Conservation (phyloP, 768 basidiomycete species). For the Phlebiopsis gigantea region DNA sequence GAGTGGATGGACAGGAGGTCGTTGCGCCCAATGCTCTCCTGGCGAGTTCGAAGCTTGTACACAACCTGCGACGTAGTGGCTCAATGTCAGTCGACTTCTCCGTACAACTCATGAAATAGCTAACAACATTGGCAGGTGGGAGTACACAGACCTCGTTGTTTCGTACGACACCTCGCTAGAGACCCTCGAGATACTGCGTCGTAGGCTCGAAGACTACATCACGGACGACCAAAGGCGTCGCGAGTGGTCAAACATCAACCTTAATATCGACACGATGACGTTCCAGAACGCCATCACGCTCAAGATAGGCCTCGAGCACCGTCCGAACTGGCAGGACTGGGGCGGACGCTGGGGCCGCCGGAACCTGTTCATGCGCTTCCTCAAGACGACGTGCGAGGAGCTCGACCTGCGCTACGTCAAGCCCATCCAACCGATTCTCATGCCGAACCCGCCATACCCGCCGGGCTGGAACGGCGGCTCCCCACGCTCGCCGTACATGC, state of each 20-base stretch:
- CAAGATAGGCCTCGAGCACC: constrained; percentile 69
- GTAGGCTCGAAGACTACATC: constrained; percentile 56
- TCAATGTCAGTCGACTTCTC: constrained; percentile 52
- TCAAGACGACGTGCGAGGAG: constrained; percentile 68
- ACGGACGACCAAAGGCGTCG: constrained; percentile 45
- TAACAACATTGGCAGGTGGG: constrained; percentile 40
- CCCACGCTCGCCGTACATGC: constrained; percentile 12
- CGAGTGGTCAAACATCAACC: constrained; percentile 61
- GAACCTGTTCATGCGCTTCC: constrained; percentile 68
- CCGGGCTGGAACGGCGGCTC: constrained; percentile 3
- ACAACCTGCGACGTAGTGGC: constrained; percentile 69
- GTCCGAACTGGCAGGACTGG: constrained; percentile 86
- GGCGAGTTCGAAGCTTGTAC: constrained; percentile 66
- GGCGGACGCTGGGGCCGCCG: constrained; percentile 74
- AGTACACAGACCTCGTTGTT: constrained; percentile 60
- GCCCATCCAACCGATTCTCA: constrained; percentile 67
- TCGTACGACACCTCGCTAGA: constrained; percentile 70
- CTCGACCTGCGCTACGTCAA: constrained; percentile 66
- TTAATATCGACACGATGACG: constrained; percentile 79
- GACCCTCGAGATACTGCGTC: constrained; percentile 58
- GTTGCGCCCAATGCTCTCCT: constrained; percentile 74
- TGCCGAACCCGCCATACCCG: constrained; percentile 30
- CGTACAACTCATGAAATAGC: neutral
- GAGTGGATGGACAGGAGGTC: constrained; percentile 79
- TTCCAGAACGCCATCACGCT: constrained; percentile 68